Base-by-base conservation (phyloP, 768 basidiomycete genomes). In the Lactarius indigo region DNA sequence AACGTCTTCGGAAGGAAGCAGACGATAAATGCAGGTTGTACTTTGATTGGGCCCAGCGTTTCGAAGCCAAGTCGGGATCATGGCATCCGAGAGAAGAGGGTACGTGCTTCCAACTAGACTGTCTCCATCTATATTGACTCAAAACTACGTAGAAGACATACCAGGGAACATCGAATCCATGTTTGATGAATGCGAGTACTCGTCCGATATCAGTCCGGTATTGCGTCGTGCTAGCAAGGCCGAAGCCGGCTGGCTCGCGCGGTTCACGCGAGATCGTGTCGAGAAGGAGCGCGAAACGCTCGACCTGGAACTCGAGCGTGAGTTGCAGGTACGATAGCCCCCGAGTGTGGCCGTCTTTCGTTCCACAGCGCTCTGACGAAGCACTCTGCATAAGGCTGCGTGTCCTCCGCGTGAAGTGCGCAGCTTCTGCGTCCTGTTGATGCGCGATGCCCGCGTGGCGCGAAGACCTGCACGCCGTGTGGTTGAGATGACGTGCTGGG, bases 211-310 rank as follows among this genome's bases (percentile, higher is more conserved):
- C 30, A 60, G 50, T 54, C 31, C 56, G 18, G 56, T 63, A 15
- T 42, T 63, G 35, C 58, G 68, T 57, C 63, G 54, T 8, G 18
- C 72, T 69, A 64, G 42, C 58, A 64, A 41, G 50, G 52, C 41
- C 26, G 84, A 88, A 61, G 87, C 90, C 20, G 84, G 85, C 4
- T 91, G 85, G 84, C 77, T 93, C 15, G 84, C 86, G 3, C 75
- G 75, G 35, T 80, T 85, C 68, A 83, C 87, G 42, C 78, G 76
- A 6, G 80, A 83, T 44, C 81, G 80, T 63, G 74, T 82, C 20
- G 77, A 80, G 39, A 78, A 77, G 58, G 86, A 87, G 33, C 79
- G 79, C 17, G 84, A 87, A 61, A 77, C 75, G 15, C 77, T 82
- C 20, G 78, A 76, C 17, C 84, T 83, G 12, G 87, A 90, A 59